Percentiles rank a stretch among this genome's conserved stretches.
These are phyloP conservation scores for Rhodotorula sp. DNA, from an alignment of 1,284 basidiomycete species.

Conservation along the genomic window DNA sequence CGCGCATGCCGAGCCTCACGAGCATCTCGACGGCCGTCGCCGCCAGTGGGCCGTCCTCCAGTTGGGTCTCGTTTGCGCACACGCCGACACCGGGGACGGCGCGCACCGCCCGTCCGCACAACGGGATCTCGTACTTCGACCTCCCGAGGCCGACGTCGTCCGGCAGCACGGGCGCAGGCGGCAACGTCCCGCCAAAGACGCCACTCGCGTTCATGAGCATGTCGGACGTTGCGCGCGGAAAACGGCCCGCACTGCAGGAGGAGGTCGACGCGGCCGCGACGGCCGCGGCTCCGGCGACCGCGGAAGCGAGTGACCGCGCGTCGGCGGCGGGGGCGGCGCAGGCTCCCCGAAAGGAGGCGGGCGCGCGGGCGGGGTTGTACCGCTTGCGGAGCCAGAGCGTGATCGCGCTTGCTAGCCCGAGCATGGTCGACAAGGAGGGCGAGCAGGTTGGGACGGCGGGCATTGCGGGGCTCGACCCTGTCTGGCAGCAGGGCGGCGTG, in stretches of 20 bases:
- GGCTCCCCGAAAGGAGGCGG: neutral
- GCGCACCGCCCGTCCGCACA: slow-evolving; percentile 27
- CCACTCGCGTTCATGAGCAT: slow-evolving; percentile 34
- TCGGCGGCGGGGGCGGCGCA: neutral
- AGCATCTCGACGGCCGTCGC: neutral
- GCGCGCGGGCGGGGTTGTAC: slow-evolving; percentile 13
- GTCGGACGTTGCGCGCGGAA: slow-evolving; percentile 31
- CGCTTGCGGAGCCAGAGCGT: slow-evolving; percentile 30
- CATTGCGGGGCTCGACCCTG: slow-evolving; percentile 26
- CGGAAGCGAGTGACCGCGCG: neutral
- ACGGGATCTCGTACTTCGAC: slow-evolving; percentile 43
- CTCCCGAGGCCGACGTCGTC: slow-evolving; percentile 24
- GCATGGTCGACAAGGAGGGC: slow-evolving; percentile 29
- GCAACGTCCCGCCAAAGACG: slow-evolving; percentile 28
- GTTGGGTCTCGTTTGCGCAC: slow-evolving; percentile 42
- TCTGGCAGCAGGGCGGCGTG: slow-evolving; percentile 29
- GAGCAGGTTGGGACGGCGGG: slow-evolving; percentile 30
- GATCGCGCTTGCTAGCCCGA: slow-evolving; percentile 31
- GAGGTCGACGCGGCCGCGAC: slow-evolving; percentile 9
- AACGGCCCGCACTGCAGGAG: slow-evolving; percentile 29
- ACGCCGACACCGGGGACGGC: slow-evolving; percentile 41
- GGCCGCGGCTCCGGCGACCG: neutral
- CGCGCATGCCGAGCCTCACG: slow-evolving; percentile 7
- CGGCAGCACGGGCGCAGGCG: slow-evolving; percentile 7
- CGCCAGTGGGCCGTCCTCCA: neutral